These are phyloP conservation scores for Microstegium vimineum DNA, from an alignment of 176 grass and related monocot genomes.

Conservation along the genomic window DNA sequence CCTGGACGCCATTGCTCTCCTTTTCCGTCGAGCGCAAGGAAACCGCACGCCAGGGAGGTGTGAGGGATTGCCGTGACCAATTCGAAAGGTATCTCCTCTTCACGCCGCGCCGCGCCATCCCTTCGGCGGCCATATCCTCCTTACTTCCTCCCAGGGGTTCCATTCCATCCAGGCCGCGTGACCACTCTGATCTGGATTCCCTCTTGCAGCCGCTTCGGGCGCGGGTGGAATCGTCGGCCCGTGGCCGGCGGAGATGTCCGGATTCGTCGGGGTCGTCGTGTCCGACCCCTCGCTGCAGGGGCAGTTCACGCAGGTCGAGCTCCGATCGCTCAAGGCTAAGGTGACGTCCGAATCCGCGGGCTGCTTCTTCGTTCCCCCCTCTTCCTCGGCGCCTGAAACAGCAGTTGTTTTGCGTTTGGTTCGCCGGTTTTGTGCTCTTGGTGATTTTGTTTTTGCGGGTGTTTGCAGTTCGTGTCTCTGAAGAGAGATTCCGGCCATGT, in stretches of 20 bases:
- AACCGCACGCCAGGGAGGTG: neutral
- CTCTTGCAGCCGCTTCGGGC: neutral
- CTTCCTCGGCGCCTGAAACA: neutral
- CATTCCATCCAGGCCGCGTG: neutral
- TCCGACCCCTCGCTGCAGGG: conserved; percentile 96
- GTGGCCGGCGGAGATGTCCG: conserved; percentile 53
- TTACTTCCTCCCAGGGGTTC: neutral
- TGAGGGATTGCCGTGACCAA: conserved; percentile 1
- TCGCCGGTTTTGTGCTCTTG: neutral
- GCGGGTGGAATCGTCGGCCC: neutral
- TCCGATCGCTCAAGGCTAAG: conserved; percentile 85
- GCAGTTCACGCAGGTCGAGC: conserved; percentile 99
- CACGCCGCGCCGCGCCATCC: neutral
- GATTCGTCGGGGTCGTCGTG: conserved; percentile 79
- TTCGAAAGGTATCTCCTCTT: conserved; percentile 33
- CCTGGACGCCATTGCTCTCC: conserved; percentile 41
- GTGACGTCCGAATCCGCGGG: conserved; percentile 33
- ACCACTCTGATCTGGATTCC: conserved; percentile 31
- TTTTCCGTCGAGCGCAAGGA: conserved; percentile 43
- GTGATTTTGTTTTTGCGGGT: conserved; percentile 18
- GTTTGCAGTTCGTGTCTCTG: conserved; percentile 62
- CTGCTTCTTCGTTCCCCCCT: neutral
- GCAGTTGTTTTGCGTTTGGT: neutral
- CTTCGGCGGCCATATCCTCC: neutral
- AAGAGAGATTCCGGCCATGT: conserved; percentile 70